Evolutionary conservation across 768 basidiomycete species (phyloP).

Genomic region (Lactarius hengduanensis): DNA sequence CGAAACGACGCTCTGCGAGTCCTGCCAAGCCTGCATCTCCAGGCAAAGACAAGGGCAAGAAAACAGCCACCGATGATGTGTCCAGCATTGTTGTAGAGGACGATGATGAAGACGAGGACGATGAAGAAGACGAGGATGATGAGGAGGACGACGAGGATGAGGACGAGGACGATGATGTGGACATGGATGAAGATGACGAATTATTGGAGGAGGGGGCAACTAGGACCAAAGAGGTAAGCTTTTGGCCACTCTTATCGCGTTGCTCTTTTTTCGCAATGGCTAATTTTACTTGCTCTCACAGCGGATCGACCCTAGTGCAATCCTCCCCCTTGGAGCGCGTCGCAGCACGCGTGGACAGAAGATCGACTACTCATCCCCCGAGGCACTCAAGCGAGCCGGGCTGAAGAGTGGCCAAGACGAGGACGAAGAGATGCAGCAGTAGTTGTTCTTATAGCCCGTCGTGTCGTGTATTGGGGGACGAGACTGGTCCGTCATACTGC

Average conservation of each 20-base stretch:
- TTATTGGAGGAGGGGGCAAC: slow-evolving; percentile 39
- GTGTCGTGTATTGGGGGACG: neutral
- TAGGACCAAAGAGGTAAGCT: slow-evolving; percentile 26
- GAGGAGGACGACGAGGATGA: slow-evolving; percentile 37
- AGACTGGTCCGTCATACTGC: neutral
- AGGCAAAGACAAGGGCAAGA: slow-evolving; percentile 25
- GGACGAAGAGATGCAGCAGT: slow-evolving; percentile 38
- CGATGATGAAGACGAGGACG: slow-evolving; percentile 39
- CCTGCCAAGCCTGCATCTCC: slow-evolving; percentile 19
- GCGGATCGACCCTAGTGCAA: slow-evolving; percentile 59
- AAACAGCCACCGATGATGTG: slow-evolving; percentile 38
- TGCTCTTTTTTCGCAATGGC: slow-evolving; percentile 12
- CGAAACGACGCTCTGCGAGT: slow-evolving; percentile 18
- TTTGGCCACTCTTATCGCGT: slow-evolving; percentile 11
- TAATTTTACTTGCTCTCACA: slow-evolving; percentile 29
- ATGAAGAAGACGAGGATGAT: slow-evolving; percentile 37
- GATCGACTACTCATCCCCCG: slow-evolving; percentile 75
- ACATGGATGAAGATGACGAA: slow-evolving; percentile 42
- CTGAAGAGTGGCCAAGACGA: slow-evolving; percentile 39
- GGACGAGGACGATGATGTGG: slow-evolving; percentile 36
- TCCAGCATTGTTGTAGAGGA: slow-evolving; percentile 46
- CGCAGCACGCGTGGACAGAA: slow-evolving; percentile 72
- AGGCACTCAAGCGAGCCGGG: slow-evolving; percentile 62
- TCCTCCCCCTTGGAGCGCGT: slow-evolving; percentile 41
- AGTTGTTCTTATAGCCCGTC: slow-evolving; percentile 28